Evolutionary conservation across 257 asterid species (phyloP), one percentile per base, ranked within the genome.

Genomic region (Asclepias syriaca): DNA sequence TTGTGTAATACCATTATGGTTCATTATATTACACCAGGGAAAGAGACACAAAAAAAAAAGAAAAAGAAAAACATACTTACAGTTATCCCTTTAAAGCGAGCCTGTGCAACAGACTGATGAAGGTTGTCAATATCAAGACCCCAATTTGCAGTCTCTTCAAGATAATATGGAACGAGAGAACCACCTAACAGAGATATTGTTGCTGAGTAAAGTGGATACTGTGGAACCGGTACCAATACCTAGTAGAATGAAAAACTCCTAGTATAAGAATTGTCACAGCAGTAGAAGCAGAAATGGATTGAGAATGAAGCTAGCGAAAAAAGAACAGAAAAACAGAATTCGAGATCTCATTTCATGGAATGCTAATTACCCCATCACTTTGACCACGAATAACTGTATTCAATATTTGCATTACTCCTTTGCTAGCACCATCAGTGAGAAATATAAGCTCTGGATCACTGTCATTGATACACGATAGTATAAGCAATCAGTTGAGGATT

Each of bases 221-320:
- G 98, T 57, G 99, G 99, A 78, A 95, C 99, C 29, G 99, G 99
- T 66, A 95, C 99, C 81, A 95, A 80, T 75, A 95, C 84, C 99
- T 92, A 71, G 60, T 58, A 49, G 70, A 45, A 70, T 11, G 50
- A 32, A 18, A 48, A 37, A 24, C 13, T 16, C 18, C 43, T 10
- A 53, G 19, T 65, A 66, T 39, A 37, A 66, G 22, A 37, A 51
- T 13, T 18, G 5, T 71, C 7, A 46, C 39, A 68, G 57, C 19
- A 53, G 75, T 21, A 68, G 67, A 63, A 49, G 61, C 45, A 39
- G 46, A 40, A 50, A 75, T 40, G 49, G 22, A 22, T 10, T 46
- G 22, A 66, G 69, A 5, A 49, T 11, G 48, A 60, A 60, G 43
- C 19, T 13, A 46, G 63, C 6, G 56, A 59, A 68, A 45, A 65